Evolutionary conservation across 225 moss, liverwort and hornwort genomes (phyloP).

Genomic region (Climacium dendroides): DNA sequence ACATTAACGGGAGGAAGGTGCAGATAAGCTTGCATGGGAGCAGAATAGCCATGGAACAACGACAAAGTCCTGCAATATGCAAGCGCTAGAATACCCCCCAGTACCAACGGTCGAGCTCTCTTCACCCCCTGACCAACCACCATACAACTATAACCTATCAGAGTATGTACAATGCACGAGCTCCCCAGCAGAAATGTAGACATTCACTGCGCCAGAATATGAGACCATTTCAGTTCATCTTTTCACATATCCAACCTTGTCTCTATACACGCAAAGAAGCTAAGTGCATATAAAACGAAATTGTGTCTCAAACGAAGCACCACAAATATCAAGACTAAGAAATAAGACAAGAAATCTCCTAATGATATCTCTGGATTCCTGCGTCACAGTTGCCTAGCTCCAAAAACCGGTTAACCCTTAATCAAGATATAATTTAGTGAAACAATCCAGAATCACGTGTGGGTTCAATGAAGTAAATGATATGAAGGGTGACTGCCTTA

Average conservation of each 20-base stretch:
- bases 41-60: slow-evolving; percentile 81
- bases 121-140: slow-evolving; percentile 47
- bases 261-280: not conserved
- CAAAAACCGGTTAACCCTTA: not conserved
- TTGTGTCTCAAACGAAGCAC: not conserved
- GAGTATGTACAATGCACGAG: not conserved
- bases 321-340: not conserved
- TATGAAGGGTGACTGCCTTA: not conserved
- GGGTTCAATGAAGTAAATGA: not conserved
- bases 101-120: slow-evolving; percentile 43
- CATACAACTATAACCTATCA: not conserved
- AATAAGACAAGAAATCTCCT: not conserved
- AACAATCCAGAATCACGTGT: not conserved
- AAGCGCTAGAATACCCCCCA: slow-evolving; percentile 57
- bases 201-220: not conserved
- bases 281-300: not conserved
- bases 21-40: slow-evolving; percentile 72
- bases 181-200: not conserved
- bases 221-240: not conserved
- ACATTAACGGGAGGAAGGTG: slow-evolving; percentile 51
- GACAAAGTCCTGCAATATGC: slow-evolving; percentile 85
- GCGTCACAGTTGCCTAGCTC: not conserved
- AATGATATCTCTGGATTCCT: not conserved
- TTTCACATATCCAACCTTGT: not conserved
- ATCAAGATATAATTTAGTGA: not conserved